Conservation (phyloP, 179 eudicot species). For the Amaranthus tricolor region DNA sequence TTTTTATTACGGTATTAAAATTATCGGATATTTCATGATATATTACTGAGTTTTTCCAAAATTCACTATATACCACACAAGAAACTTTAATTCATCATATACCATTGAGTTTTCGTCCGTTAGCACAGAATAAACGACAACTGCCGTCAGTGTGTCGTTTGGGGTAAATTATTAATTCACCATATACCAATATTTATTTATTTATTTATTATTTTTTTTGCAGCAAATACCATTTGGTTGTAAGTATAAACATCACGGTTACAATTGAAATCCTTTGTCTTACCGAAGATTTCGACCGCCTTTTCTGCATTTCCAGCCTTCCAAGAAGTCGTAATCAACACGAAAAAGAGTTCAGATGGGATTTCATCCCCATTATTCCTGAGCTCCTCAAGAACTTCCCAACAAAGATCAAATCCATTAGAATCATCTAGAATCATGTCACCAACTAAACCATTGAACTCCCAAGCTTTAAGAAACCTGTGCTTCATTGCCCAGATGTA, state of each 20-base stretch:
- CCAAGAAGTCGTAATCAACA: slow-evolving; percentile 56
- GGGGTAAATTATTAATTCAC: no score
- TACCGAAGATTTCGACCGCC: slow-evolving; percentile 67
- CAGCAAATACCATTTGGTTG: no score
- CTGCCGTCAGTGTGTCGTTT: no score
- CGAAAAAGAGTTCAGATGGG: slow-evolving; percentile 47
- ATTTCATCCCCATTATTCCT: slow-evolving; percentile 31
- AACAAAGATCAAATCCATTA: slow-evolving; percentile 49
- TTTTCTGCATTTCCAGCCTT: slow-evolving; percentile 42
- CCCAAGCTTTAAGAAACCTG: slow-evolving; percentile 32
- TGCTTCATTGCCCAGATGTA: slow-evolving; percentile 60
- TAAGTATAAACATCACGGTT: slow-evolving; percentile 50
- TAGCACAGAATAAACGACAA: no score
- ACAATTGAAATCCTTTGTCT: slow-evolving; percentile 58
- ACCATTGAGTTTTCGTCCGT: no score
- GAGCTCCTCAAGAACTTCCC: slow-evolving; percentile 54
- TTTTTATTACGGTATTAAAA: no score
- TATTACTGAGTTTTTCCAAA: no score
- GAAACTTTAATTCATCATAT: no score
- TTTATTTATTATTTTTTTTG: no score
- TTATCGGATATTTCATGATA: no score
- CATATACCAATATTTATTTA: no score
- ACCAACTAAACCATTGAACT: slow-evolving; percentile 36
- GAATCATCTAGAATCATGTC: slow-evolving; percentile 31
- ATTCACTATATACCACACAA: no score